Evolutionary conservation across 2,329 filamentous ascomycete species (phyloP).

Genomic region (Ophiognomonia clavigignenti-juglandacearum): DNA sequence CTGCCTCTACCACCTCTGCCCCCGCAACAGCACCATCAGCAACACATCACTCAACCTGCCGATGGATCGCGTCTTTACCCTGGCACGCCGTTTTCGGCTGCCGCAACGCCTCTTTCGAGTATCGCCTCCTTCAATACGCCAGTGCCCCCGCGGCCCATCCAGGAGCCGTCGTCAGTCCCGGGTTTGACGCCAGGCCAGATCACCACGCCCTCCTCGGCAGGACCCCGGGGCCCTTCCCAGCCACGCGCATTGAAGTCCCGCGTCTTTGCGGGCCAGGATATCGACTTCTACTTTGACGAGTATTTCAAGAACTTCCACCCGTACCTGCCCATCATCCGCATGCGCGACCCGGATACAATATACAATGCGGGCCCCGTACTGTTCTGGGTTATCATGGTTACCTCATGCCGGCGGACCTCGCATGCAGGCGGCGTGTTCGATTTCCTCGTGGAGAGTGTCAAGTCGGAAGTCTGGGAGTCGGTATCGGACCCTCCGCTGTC

Average conservation of each 20-base stretch:
- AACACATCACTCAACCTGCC: not conserved
- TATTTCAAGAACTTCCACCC: slow-evolving; percentile 49
- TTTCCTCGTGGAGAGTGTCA: slow-evolving; percentile 42
- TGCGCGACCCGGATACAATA: slow-evolving; percentile 44
- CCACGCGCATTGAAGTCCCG: slow-evolving; percentile 42
- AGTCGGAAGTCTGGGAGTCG: slow-evolving; percentile 39
- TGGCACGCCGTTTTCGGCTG: slow-evolving; percentile 4
- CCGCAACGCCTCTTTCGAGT: slow-evolving; percentile 11
- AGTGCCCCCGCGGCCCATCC: slow-evolving; percentile 12
- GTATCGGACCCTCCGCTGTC: slow-evolving; percentile 38
- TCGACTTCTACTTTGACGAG: slow-evolving; percentile 53
- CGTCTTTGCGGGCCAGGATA: slow-evolving; percentile 46
- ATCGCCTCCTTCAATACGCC: slow-evolving; percentile 19
- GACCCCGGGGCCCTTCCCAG: slow-evolving; percentile 25
- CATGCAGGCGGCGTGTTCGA: slow-evolving; percentile 36
- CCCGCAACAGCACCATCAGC: slow-evolving; percentile 16
- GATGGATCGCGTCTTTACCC: slow-evolving; percentile 8
- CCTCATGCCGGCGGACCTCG: slow-evolving; percentile 45
- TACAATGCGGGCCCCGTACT: slow-evolving; percentile 43
- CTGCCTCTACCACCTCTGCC: slow-evolving; percentile 15
- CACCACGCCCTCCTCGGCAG: slow-evolving; percentile 23
- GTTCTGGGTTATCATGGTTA: slow-evolving; percentile 51
- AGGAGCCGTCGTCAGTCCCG: slow-evolving; percentile 5
- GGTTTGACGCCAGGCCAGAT: slow-evolving; percentile 23
- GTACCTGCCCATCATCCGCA: slow-evolving; percentile 46